Percentiles rank a stretch among this genome's conserved stretches.
phyloP scores from a whole-genome alignment of 805 yeast species.

The Kodamaea laetipori region DNA sequence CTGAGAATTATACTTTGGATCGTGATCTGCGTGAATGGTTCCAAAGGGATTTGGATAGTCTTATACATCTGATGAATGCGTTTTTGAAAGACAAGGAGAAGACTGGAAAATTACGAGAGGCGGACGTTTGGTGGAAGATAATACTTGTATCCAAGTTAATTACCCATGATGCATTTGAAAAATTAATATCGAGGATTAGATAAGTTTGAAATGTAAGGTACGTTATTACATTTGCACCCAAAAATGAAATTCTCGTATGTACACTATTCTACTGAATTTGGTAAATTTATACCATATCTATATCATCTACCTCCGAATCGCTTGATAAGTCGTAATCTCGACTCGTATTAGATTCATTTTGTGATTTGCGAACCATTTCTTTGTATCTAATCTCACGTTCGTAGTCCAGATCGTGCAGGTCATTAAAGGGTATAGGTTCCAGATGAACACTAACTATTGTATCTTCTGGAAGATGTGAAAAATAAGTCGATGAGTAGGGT shows the following conservation, averaged over 20 bases:
- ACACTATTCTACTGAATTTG: too few species aligned
- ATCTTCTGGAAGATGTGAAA: conserved; percentile 2
- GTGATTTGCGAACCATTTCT: conserved; percentile 16
- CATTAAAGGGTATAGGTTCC: too few species aligned
- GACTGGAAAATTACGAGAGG: not conserved
- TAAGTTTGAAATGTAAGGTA: not conserved
- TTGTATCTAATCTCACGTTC: conserved; percentile 22
- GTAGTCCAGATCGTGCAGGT: conserved; percentile 25
- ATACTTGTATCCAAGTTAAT: conserved; percentile 7
- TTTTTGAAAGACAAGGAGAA: not conserved
- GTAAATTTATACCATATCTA: too few species aligned
- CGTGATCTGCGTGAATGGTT: conserved; percentile 18
- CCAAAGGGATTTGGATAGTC: conserved; percentile 12
- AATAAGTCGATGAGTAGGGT: conserved; percentile 7
- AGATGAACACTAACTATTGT: not conserved
- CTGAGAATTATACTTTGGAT: conserved; percentile 23
- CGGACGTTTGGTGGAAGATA: not conserved
- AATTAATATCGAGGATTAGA: conserved; percentile 4
- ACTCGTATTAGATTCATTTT: conserved; percentile 12
- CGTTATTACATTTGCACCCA: not conserved
- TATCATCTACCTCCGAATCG: conserved; percentile 21
- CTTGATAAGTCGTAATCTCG: conserved; percentile 19
- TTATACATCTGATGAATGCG: not conserved
- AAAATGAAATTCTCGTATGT: too few species aligned
- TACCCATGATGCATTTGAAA: conserved; percentile 4